Base-by-base conservation (phyloP, 2,329 filamentous ascomycete species). In the Trichoderma brevicompactum region DNA sequence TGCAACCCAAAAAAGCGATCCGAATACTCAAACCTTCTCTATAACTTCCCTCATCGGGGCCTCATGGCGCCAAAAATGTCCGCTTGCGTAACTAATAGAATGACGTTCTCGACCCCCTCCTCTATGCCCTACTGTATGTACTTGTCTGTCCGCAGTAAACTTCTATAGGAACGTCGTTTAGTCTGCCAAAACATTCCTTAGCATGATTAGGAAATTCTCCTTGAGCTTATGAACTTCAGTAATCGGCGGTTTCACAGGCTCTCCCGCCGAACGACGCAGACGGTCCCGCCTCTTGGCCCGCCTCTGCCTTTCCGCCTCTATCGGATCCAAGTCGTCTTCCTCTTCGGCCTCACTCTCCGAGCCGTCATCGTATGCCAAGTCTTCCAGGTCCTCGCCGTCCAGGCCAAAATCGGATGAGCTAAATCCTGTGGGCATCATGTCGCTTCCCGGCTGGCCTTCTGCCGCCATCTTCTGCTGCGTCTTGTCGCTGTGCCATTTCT, bases 401-500 rank as follows among this genome's bases (percentile, higher is more conserved):
- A 99, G 81, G 0, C 95, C 95, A 79, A 99, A 99, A 78, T 99
- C 95, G 55, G 86, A 87, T 23, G 90, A 89, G 72, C 85, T 88
- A 79, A 98, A 96, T 28, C 81, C 87, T 8, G 84, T 85, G 7
- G 84, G 83, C 60, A 80, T 77, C 65, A 84, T 77, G 32, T 82
- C 82, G 17, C 79, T 77, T 59, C 79, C 81, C 9, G 75, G 75
- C 43, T 81, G 80, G 6, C 82, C 82, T 73, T 94, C 93, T 2
- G 92, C 93, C 0, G 95, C 95, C 95, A 99, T 98, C 84, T 99
- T 99, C 80, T 98, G 95, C 62, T 94, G 83, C 8, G 95, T 99
- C 83, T 99, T 99, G 79, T 96, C 92, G 67, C 94, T 89, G 76
- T 99, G 95, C 95, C 95, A 99, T 79, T 94, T 94, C 84, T 99